Evolutionary conservation across 2,329 filamentous ascomycete species (phyloP), one percentile per base, ranked within the genome.

Genomic region (Sporothrix globosa): DNA sequence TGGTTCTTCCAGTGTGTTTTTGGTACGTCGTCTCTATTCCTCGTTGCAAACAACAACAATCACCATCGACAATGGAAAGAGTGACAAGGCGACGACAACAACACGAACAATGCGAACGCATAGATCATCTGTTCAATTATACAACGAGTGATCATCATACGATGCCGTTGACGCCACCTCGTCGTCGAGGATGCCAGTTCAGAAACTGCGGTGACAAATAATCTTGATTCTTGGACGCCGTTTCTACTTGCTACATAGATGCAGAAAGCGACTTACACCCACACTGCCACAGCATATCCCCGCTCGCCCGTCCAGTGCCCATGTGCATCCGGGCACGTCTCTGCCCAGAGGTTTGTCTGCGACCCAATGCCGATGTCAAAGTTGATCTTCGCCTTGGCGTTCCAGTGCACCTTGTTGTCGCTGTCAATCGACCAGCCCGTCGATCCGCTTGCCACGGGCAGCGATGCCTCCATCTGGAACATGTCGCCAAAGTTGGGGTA

Each of bases 391-490:
- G 70, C n/a, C 71, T 69, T 69, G 14, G 71, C 71, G 61, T 30
- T 73, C 73, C 73, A 74, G 46, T 66, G 48, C 41, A 74, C 73
- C 54, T 54, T 71, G 70, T 74, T 69, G 27, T 61, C 61, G 6
- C 58, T 39, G 61, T 74, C 73, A n/a, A 74, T 71, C 21, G 73
- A 67, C 73, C 73, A 74, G 67, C 73, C 73, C n/a, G 67, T 67
- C 6, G 70, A 67, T 13, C 61, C 67, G 24, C 68, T 46, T 0
- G 58, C 58, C 3, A 46, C 67, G 21, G 72, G 27, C 48, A 61
- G 27, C 1, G 44, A 54, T 14, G 69, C 54, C 50, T 69, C 39
- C 44, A 74, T 72, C 70, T 72, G 71, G 69, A 52, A 48, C 73
- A 74, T 74, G 70, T 74, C 73, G 48, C 72, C 73, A 5, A 52